phyloP scores from a whole-genome alignment of 352 stramenopile genomes.

The Stramenopiles sp. region DNA sequence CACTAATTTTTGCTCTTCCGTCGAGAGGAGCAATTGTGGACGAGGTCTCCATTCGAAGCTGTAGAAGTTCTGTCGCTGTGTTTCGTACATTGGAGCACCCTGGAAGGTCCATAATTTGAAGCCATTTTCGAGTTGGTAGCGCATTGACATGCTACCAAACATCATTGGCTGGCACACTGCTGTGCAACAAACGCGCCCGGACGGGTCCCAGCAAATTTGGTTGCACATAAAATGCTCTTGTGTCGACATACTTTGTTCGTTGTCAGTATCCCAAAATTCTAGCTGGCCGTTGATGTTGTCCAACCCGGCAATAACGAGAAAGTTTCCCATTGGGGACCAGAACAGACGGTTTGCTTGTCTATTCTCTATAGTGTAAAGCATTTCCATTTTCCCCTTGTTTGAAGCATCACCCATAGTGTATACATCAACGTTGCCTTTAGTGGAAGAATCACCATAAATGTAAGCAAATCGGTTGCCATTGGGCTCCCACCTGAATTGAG shows the following conservation, averaged over 20 bases:
- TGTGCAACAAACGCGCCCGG: conserved; percentile 75
- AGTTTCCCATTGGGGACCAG: conserved; percentile 70
- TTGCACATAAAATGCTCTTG: conserved; percentile 96
- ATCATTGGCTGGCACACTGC: conserved; percentile 84
- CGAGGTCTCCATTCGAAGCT: conserved; percentile 70
- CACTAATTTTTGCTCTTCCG: conserved; percentile 71
- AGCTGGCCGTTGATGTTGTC: conserved; percentile 81
- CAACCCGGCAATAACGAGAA: conserved; percentile 24
- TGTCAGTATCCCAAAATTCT: conserved; percentile 92
- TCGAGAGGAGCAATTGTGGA: conserved; percentile 70
- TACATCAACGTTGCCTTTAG: too few relatives aligned
- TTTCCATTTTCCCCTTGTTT: conserved; percentile 60
- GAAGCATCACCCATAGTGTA: conserved; percentile 41
- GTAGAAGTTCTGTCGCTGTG: conserved; percentile 93
- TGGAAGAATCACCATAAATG: conserved; percentile 72
- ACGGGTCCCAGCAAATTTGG: conserved; percentile 91
- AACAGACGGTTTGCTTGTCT: conserved; percentile 86
- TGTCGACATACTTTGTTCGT: conserved; percentile 72
- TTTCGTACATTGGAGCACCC: conserved; percentile 71
- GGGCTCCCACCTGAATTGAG: conserved; percentile 89
- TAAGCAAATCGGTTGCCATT: conserved; percentile 82
- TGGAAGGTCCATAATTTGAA: conserved; percentile 90
- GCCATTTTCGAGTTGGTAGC: conserved; percentile 96
- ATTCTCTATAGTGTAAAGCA: conserved; percentile 77
- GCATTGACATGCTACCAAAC: conserved; percentile 61